Evolutionary conservation across 164 flowering plant genomes (phyloP).

Genomic region (Kingdonia uniflora): DNA sequence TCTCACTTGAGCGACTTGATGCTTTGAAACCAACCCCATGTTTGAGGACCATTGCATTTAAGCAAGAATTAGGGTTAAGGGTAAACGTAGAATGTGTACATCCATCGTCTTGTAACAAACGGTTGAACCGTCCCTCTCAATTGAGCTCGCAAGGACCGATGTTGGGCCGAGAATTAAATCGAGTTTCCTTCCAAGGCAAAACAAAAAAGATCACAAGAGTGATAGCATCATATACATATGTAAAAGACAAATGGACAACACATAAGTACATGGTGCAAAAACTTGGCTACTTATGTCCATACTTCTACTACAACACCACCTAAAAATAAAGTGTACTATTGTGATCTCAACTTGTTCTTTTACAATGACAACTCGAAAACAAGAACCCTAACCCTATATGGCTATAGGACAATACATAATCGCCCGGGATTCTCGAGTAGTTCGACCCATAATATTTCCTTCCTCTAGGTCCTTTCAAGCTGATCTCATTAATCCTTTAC

Average conservation of each 20-base stretch:
- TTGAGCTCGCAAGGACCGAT: neutral
- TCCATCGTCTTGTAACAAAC: too few species aligned
- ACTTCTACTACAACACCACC: neutral
- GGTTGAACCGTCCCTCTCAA: conserved; percentile 8
- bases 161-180: neutral
- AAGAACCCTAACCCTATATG: neutral
- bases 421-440: too few species aligned
- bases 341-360: neutral
- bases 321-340: conserved; percentile 1
- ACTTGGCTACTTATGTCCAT: conserved; percentile 5
- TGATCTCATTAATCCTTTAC: too few species aligned
- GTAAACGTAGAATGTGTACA: too few species aligned
- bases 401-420: too few species aligned
- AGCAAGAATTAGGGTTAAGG: too few species aligned
- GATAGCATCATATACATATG: conserved; percentile 1
- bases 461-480: too few species aligned
- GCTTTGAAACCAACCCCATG: too few species aligned
- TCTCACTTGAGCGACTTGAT: too few species aligned
- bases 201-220: neutral
- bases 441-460: too few species aligned
- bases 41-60: too few species aligned
- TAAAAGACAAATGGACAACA: conserved; percentile 3
- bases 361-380: neutral
- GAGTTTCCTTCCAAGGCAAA: neutral
- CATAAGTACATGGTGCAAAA: conserved; percentile 9